Conservation (phyloP, 2,329 filamentous ascomycete species). For the Akanthomyces dipterigenus region DNA sequence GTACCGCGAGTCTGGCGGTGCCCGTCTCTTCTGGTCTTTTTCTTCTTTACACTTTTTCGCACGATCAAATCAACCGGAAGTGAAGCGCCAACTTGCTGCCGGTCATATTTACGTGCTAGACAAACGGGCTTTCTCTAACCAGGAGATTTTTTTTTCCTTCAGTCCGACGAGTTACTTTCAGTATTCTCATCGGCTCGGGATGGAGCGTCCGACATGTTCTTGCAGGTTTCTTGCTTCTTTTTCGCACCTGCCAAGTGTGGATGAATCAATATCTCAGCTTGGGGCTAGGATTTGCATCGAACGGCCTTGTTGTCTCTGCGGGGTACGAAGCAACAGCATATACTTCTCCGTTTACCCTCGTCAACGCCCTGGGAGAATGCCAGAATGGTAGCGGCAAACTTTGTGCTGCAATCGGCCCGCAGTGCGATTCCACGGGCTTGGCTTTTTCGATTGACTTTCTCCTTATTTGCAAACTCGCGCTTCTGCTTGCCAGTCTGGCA, state of each 20-base stretch:
- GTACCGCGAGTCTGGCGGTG: background rate
- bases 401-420: background rate
- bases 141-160: slow-evolving; percentile 7
- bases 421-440: background rate
- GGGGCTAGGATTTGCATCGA: background rate
- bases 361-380: too few species aligned
- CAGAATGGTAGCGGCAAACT: background rate
- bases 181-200: slow-evolving; percentile 11
- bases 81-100: slow-evolving; percentile 40
- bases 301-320: too few species aligned
- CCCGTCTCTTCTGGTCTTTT: slow-evolving; percentile 8
- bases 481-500: background rate
- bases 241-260: background rate
- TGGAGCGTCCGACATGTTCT: slow-evolving; percentile 12
- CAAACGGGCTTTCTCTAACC: slow-evolving; percentile 27
- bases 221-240: background rate
- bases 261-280: background rate
- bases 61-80: slow-evolving; percentile 56
- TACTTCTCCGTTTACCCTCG: too few species aligned
- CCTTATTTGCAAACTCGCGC: background rate
- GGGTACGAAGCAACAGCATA: too few species aligned
- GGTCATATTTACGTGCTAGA: slow-evolving; percentile 59
- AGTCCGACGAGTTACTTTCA: slow-evolving; percentile 7
- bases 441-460: background rate
- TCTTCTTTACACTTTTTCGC: slow-evolving; percentile 42